Evolutionary conservation across 169 alveolate genomes (phyloP), one percentile per base, ranked within the genome.

Genomic region (Cryptosporidium felis): DNA sequence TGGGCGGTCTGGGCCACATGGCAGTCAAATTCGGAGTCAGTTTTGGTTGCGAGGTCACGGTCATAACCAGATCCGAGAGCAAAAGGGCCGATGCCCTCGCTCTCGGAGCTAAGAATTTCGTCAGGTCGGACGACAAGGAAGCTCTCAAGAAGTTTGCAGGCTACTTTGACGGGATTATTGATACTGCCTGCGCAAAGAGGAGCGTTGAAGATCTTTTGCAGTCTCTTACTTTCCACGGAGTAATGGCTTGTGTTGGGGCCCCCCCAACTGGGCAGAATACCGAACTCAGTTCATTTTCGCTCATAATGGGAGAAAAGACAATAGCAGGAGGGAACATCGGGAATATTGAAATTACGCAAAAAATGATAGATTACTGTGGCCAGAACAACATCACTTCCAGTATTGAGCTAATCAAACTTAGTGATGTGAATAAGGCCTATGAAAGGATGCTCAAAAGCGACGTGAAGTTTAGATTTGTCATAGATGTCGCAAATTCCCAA

Each of bases 1-100:
- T 93, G 18, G 97, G 97, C 28, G 97, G 97, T 28, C 61, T 94
- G 46, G 97, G 97, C 18, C 97, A 94, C 60, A 82, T 94, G 88
- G 97, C 94, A 38, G 62, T 94, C 61, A 82, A 93, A 80, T 94
- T 90, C 88, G 92, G 80, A n/a, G 80, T 60, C 4, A 56, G 79
- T 30, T 61, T 60, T 42, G 89, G 82, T 0, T 81, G 89, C 18
- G 80, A 61, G 41, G 81, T 81, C 12, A 47, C 81, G 2, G 82
- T 60, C 10, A 61, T 81, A 12, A 62, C 82, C 23, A 44, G 81
- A 14, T 62, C 82, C 10, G 89, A 62, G 5, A 36, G 60, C 12
- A 81, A 81, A 56, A 74, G 53, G 42, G 74, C 32, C n/a, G 45
- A 10, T 53, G 36, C 85, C 1, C n/a, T 74, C n/a, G 58, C 51